phyloP scores from a whole-genome alignment of 257 asterid species.

The Nemophila menziesii region DNA sequence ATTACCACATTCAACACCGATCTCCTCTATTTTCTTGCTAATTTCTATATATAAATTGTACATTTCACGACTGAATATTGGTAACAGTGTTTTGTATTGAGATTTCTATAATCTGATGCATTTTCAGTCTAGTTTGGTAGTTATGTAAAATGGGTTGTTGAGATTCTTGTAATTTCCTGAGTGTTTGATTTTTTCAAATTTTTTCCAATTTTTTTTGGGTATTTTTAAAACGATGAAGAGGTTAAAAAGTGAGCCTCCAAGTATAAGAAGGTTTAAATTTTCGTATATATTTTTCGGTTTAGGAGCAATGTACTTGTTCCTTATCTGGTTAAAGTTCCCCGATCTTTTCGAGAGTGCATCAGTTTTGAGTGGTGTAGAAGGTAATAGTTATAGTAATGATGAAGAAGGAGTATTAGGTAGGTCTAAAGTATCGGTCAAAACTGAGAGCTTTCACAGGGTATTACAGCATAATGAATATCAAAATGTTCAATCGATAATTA shows the following conservation, averaged over 20 bases:
- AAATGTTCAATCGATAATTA: conserved; percentile 22
- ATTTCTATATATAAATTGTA: too few species aligned
- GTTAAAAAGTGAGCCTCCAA: conserved; percentile 46
- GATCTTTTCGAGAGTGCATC: conserved; percentile 51
- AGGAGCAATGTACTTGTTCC: conserved; percentile 58
- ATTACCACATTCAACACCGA: neutral
- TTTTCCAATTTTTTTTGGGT: neutral
- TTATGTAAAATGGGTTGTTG: conserved; percentile 1
- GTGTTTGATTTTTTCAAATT: neutral
- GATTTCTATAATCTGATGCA: neutral
- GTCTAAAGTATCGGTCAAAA: conserved; percentile 22
- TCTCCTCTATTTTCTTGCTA: neutral
- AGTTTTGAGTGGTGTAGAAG: conserved; percentile 29
- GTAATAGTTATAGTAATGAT: conserved; percentile 19
- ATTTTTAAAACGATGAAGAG: conserved; percentile 46
- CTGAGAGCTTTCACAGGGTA: conserved; percentile 41
- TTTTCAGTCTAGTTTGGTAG: neutral
- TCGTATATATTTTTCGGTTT: conserved; percentile 51
- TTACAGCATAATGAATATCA: conserved; percentile 36
- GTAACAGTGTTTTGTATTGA: neutral
- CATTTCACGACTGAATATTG: neutral
- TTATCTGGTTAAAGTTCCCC: conserved; percentile 59
- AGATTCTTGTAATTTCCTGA: neutral
- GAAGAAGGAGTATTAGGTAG: conserved; percentile 27
- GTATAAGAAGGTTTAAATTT: conserved; percentile 54